A percentile compares a stretch with the other conserved stretches of the same genome.
phyloP scores from a whole-genome alignment of 495 filamentous ascomycete genomes.

The Penicillium fimorum region DNA sequence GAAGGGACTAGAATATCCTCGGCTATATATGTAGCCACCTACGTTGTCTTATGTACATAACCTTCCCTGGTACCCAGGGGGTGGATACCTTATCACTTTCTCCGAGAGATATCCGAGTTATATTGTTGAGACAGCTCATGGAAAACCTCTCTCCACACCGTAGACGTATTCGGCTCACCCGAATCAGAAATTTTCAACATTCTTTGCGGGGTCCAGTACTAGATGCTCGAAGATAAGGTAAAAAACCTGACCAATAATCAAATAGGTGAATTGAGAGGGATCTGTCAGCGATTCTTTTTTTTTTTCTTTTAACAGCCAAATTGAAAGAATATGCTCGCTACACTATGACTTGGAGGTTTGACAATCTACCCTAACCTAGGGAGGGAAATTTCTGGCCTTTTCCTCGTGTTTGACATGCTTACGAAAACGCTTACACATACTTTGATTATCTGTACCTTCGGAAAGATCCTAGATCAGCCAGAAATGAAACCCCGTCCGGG shows the following conservation, averaged over 20 bases:
- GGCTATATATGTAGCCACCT: neutral
- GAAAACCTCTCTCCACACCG: neutral
- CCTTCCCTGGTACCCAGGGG: neutral
- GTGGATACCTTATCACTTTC: neutral
- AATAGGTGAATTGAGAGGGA: neutral
- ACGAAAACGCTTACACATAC: no score
- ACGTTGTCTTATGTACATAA: neutral
- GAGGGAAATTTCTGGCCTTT: neutral
- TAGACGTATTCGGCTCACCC: neutral
- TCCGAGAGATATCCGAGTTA: neutral
- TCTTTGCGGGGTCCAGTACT: neutral
- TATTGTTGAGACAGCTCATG: neutral
- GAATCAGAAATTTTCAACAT: neutral
- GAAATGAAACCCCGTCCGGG: neutral
- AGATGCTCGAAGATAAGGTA: neutral
- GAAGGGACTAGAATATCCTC: neutral
- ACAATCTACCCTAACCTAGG: neutral
- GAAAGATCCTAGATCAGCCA: neutral
- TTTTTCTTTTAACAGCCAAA: neutral
- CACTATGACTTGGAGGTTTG: neutral
- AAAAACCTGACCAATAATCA: neutral
- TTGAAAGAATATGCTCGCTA: neutral
- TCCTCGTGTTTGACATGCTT: neutral
- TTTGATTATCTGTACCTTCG: neutral
- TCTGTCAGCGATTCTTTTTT: neutral